These are phyloP conservation scores for Gremmenia infestans DNA, from an alignment of 2,329 filamentous ascomycete genomes.

Conservation along the genomic window DNA sequence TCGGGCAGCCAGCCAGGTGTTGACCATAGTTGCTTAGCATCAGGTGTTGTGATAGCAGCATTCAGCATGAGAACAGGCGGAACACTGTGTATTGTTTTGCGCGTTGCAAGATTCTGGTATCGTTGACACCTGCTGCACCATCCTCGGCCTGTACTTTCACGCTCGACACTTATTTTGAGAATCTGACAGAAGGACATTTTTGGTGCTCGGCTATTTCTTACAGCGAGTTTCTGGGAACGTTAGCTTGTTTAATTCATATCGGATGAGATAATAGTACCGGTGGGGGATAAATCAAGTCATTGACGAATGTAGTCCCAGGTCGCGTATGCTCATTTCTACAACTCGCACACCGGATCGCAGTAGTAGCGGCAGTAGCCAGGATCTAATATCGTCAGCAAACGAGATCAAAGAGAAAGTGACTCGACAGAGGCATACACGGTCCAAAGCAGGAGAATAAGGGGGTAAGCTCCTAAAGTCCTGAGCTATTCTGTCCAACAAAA, in stretches of 20 bases:
- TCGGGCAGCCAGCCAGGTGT: constrained; percentile 87
- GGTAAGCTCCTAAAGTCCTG: constrained; percentile 69
- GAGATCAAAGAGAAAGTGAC: neutral
- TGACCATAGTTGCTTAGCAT: constrained; percentile 79
- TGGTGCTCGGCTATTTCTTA: constrained; percentile 45
- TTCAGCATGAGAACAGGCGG: constrained; percentile 88
- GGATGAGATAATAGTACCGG: constrained; percentile 17
- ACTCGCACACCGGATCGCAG: constrained; percentile 75
- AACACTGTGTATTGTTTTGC: constrained; percentile 76
- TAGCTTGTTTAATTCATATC: constrained; percentile 7
- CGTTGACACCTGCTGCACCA: constrained; percentile 91
- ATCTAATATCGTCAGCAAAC: constrained; percentile 36
- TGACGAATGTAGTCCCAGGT: constrained; percentile 73
- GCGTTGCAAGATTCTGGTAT: constrained; percentile 81
- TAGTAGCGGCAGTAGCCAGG: constrained; percentile 66
- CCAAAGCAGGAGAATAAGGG: constrained; percentile 59
- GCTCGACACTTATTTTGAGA: constrained; percentile 86
- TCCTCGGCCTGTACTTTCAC: constrained; percentile 81
- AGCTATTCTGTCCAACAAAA: constrained; percentile 76
- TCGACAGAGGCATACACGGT: constrained; percentile 49
- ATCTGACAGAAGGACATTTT: constrained; percentile 78
- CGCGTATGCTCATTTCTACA: constrained; percentile 83
- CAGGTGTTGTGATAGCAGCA: constrained; percentile 65
- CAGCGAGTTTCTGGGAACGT: constrained; percentile 39
- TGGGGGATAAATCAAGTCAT: constrained; percentile 77